Percentiles rank a stretch among this genome's conserved stretches.
Conservation (phyloP, 148 eudicot genomes). For the Vaccinium macrocarpon region DNA sequence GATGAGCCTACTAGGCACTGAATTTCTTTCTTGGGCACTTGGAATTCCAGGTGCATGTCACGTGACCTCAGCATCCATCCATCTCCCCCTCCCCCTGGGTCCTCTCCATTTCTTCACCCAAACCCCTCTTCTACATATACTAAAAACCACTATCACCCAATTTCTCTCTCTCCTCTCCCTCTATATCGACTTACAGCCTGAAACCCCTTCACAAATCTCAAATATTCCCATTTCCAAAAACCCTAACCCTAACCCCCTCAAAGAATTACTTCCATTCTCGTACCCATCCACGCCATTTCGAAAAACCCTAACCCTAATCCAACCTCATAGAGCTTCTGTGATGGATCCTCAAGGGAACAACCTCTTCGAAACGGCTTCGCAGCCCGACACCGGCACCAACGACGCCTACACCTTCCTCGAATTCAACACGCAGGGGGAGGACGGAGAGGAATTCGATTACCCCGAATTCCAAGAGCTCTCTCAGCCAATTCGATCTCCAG, state of each 20-base stretch:
- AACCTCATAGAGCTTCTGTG: background rate
- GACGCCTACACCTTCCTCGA: conserved; percentile 95
- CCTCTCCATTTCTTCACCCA: background rate
- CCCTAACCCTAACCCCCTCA: conserved; percentile 39
- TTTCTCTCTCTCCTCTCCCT: conserved; percentile 16
- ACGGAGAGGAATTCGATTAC: conserved; percentile 17
- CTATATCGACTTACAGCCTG: background rate
- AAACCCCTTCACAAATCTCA: background rate
- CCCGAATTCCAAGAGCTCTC: conserved; percentile 77
- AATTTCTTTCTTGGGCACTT: too few relatives aligned
- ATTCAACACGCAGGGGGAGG: conserved; percentile 72
- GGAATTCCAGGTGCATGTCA: background rate
- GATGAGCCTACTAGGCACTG: too few relatives aligned
- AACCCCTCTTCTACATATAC: background rate
- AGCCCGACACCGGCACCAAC: conserved; percentile 67
- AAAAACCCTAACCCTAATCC: conserved; percentile 1
- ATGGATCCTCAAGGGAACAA: conserved; percentile 79
- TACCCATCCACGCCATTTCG: conserved; percentile 25
- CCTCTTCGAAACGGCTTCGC: conserved; percentile 89
- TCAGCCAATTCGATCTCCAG: conserved; percentile 52
- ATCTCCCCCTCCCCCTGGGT: background rate
- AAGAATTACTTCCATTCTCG: conserved; percentile 27
- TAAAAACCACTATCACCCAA: conserved; percentile 2
- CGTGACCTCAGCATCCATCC: conserved; percentile 4
- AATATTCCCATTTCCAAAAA: conserved; percentile 15